Evolutionary conservation across 345 rosid species (phyloP).

Genomic region (Eucalyptus globulus): DNA sequence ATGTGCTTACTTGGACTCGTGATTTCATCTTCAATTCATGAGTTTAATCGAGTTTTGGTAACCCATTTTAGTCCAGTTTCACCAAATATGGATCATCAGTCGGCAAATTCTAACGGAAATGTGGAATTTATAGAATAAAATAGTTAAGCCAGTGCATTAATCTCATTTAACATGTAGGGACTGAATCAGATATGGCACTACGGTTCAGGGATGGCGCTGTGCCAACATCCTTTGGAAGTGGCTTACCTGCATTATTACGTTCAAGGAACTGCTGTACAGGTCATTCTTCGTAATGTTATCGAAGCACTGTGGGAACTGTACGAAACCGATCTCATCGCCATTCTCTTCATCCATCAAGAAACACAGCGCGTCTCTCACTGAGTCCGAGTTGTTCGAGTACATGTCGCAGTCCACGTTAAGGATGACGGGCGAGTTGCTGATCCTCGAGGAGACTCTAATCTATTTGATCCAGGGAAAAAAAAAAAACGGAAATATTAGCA

Average conservation of each 20-base stretch:
- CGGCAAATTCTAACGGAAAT: not conserved
- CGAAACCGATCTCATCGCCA: slow-evolving; percentile 19
- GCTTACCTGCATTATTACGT: slow-evolving; percentile 1
- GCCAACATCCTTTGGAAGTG: not conserved
- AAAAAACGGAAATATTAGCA: not conserved
- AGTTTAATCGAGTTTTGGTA: not conserved
- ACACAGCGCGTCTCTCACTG: slow-evolving; percentile 29
- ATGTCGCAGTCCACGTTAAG: slow-evolving; percentile 41
- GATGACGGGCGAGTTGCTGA: slow-evolving; percentile 24
- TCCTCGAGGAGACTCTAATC: slow-evolving; percentile 40
- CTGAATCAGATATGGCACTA: not conserved
- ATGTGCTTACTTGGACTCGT: not conserved
- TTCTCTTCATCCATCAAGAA: slow-evolving; percentile 32
- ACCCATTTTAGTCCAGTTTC: not conserved
- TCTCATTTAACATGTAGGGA: not conserved
- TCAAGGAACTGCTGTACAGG: not conserved
- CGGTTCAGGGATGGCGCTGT: not conserved
- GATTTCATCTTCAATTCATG: not conserved
- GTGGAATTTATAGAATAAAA: not conserved
- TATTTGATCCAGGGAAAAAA: not conserved
- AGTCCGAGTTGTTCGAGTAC: slow-evolving; percentile 24
- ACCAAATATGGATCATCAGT: not conserved
- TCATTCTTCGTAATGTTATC: slow-evolving; percentile 21
- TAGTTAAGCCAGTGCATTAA: not conserved
- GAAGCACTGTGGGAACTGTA: slow-evolving; percentile 25